Base-by-base conservation (phyloP, 106 monocot genomes). In the Apostasia shenzhenica region DNA sequence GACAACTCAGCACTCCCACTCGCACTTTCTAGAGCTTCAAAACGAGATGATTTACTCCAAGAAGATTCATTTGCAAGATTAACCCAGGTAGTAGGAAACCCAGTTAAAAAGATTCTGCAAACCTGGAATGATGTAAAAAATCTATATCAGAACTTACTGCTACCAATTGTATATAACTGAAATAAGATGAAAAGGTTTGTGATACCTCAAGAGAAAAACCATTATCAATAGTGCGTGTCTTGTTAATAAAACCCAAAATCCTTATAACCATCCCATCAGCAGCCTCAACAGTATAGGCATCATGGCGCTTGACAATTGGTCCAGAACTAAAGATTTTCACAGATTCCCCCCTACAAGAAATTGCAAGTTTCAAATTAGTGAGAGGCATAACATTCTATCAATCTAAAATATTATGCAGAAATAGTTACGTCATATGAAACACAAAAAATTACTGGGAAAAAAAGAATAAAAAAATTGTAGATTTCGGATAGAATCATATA, bases 181-280 rank as follows among this genome's bases (percentile, higher is more conserved):
- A 48, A 63, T 63, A 47, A 46, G 14, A 43, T 6, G 12, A 65
- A 65, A 65, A 48, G 26, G 1, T 12, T 65, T 48, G 1, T 26
- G 48, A 14, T 48, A 65, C 65, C 65, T 65, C 65, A 47, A 48
- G 8, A 48, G 65, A 6, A 65, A 65, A 65, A 5, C 72, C 72
- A 54, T 72, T 63, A 45, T 54, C 62, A 63, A 62, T 51, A 63
- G 72, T 63, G 6, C 72, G 61, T 26, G 41, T 40, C 54, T 63
- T 53, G 44, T 72, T 72, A 8, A 72, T 61, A 44, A 57, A 10
- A 14, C 72, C 72, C 51, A 53, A 43, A 63, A 72, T 43, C 62
- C 7, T 62, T 62, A 72, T 6, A 13, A 43, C 54, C 51, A 72
- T 72, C 8, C 62, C 62, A 45, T 72, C 62, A n/a, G 72, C 72